phyloP scores from a whole-genome alignment of 768 basidiomycete genomes.

The Hortiboletus campestris region DNA sequence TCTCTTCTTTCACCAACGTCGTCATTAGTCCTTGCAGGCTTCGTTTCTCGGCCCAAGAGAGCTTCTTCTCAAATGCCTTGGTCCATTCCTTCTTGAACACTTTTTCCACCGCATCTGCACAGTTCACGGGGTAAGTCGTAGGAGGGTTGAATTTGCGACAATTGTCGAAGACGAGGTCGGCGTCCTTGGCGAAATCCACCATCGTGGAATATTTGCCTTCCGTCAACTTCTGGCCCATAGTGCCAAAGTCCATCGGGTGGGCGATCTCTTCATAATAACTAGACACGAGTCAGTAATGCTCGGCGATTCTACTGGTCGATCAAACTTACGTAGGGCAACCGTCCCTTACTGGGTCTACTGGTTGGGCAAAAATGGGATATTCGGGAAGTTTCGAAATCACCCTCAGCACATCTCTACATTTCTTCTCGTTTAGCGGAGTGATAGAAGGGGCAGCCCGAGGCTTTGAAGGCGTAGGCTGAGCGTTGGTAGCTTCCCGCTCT shows the following conservation, averaged over 20 bases:
- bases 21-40: constrained; percentile 69
- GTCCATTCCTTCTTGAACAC: constrained; percentile 85
- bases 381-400: constrained; percentile 60
- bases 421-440: constrained; percentile 75
- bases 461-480: constrained; percentile 38
- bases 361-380: constrained; percentile 67
- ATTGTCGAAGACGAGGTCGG: constrained; percentile 82
- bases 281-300: constrained; percentile 3
- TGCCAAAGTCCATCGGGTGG: constrained; percentile 92
- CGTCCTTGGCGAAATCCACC: constrained; percentile 78
- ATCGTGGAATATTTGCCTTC: constrained; percentile 70
- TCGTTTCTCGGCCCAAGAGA: constrained; percentile 79
- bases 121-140: constrained; percentile 67
- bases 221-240: constrained; percentile 68
- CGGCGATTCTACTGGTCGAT: neutral
- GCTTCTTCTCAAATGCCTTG: constrained; percentile 67
- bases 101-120: constrained; percentile 72
- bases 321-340: constrained; percentile 85
- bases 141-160: constrained; percentile 92
- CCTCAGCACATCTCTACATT: constrained; percentile 72
- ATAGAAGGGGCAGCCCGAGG: constrained; percentile 36
- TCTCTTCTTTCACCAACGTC: constrained; percentile 62
- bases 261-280: constrained; percentile 93
- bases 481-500: constrained; percentile 53
- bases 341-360: constrained; percentile 80